phyloP scores from a whole-genome alignment of 176 grass and related monocot species.

The Calamus simplicifolius region DNA sequence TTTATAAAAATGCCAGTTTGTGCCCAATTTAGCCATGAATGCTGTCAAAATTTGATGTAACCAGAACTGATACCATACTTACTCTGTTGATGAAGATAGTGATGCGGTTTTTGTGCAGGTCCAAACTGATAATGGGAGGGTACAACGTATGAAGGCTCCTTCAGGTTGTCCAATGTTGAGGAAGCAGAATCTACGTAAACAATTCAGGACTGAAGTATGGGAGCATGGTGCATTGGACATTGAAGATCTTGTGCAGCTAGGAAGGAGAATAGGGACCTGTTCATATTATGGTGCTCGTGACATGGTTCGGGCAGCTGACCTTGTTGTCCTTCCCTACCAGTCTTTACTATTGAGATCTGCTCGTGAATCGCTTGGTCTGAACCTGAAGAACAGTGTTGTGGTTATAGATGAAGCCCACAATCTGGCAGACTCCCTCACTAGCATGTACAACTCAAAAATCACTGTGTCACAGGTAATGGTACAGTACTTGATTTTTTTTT shows the following conservation, averaged over 20 bases:
- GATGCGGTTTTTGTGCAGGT: slow-evolving; percentile 27
- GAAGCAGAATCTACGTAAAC: slow-evolving; percentile 51
- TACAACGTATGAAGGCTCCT: slow-evolving; percentile 34
- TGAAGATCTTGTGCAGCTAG: slow-evolving; percentile 67
- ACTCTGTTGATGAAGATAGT: no score
- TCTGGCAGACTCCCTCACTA: slow-evolving; percentile 65
- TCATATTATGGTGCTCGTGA: slow-evolving; percentile 77
- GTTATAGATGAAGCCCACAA: slow-evolving; percentile 99
- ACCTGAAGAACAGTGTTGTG: slow-evolving; percentile 76
- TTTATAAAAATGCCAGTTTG: no score
- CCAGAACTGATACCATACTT: no score
- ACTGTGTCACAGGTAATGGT: slow-evolving; percentile 51
- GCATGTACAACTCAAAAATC: slow-evolving; percentile 86
- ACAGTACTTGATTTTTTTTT: background rate
- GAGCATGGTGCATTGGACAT: slow-evolving; percentile 62
- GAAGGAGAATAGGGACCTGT: slow-evolving; percentile 77
- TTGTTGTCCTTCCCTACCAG: slow-evolving; percentile 88
- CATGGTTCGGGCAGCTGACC: slow-evolving; percentile 61
- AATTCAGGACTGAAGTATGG: slow-evolving; percentile 54
- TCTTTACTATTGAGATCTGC: slow-evolving; percentile 73
- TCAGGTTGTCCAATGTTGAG: slow-evolving; percentile 80
- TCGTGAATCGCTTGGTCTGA: slow-evolving; percentile 81
- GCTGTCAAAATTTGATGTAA: no score
- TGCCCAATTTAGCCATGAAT: no score
- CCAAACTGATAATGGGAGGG: slow-evolving; percentile 36